phyloP scores from a whole-genome alignment of 345 rosid species.

The Lumnitzera racemosa region DNA sequence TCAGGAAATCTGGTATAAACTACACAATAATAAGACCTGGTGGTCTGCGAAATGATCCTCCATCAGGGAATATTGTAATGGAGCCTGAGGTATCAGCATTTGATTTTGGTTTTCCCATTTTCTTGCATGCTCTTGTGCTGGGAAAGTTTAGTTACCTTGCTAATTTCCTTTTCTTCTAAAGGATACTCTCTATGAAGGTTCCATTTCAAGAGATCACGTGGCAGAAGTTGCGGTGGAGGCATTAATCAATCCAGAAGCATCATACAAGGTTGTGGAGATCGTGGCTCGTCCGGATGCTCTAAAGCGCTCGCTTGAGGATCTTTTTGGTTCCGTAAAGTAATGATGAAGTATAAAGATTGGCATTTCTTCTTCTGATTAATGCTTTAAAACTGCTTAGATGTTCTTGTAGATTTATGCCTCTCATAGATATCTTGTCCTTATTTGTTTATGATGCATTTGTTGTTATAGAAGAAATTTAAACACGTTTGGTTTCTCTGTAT shows the following conservation, averaged over 20 bases:
- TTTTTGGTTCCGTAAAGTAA: slow-evolving; percentile 58
- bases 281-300: slow-evolving; percentile 65
- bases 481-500: too few relatives aligned
- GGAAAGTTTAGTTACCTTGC: not conserved
- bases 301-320: slow-evolving; percentile 48
- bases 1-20: slow-evolving; percentile 67
- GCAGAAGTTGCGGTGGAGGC: slow-evolving; percentile 87
- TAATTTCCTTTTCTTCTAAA: slow-evolving; percentile 12
- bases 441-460: too few relatives aligned
- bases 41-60: slow-evolving; percentile 75
- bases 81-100: slow-evolving; percentile 60
- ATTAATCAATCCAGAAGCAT: slow-evolving; percentile 48
- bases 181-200: slow-evolving; percentile 76
- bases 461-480: too few relatives aligned
- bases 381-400: not conserved
- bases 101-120: not conserved
- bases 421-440: too few relatives aligned
- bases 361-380: not conserved
- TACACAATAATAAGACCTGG: slow-evolving; percentile 88
- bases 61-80: slow-evolving; percentile 74
- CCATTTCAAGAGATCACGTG: slow-evolving; percentile 76
- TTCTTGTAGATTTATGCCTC: slow-evolving; percentile 1
- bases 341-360: slow-evolving; percentile 7
- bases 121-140: not conserved
- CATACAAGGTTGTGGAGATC: slow-evolving; percentile 75